Evolutionary conservation across 306 rosid genomes (phyloP), one percentile per base, ranked within the genome.

Genomic region (Sicyos baderoa): DNA sequence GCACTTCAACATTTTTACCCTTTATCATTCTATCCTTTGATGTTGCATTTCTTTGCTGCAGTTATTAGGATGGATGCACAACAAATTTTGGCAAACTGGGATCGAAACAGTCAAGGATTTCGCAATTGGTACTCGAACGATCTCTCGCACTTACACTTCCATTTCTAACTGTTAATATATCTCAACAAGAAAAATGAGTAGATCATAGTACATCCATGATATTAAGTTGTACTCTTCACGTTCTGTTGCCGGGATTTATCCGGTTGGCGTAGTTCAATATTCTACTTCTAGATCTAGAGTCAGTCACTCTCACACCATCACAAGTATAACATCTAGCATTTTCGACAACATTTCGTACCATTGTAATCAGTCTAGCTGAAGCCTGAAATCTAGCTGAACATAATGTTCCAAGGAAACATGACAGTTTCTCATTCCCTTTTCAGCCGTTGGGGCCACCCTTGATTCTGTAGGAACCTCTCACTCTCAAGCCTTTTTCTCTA

Each of bases 21-120:
- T 56, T 22, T 35, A 18, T 6, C n/a, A 37, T 40, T 27, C 3
- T 32, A 22, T 56, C 61, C 83, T 74, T 79, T 53, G 78, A 64
- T 58, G 70, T 74, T 69, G 68, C 67, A 62, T 75, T 73, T 71
- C 50, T 68, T 84, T 78, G 44, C 73, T 86, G 96, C 97, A 90
- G 98, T 71, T 93, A 53, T 72, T 90, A 60, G 91, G 84, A 35
- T 93, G 97, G 98, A 82, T 85, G 85, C 93, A 85, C 82, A 85
- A 84, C 66, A 90, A 82, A 78, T 81, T 90, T 86, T 79, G 77
- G 89, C 87, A 83, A 54, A 77, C 71, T 77, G 80, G 83, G 80
- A 76, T 56, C 17, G 88, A 88, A 59, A 83, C 87, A 35, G 49
- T 80, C 88, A 89, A 89, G 87, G 86, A 84, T 76, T 79, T 79